Evolutionary conservation across 2,329 filamentous ascomycete species (phyloP).

Genomic region (Periconia digitata): DNA sequence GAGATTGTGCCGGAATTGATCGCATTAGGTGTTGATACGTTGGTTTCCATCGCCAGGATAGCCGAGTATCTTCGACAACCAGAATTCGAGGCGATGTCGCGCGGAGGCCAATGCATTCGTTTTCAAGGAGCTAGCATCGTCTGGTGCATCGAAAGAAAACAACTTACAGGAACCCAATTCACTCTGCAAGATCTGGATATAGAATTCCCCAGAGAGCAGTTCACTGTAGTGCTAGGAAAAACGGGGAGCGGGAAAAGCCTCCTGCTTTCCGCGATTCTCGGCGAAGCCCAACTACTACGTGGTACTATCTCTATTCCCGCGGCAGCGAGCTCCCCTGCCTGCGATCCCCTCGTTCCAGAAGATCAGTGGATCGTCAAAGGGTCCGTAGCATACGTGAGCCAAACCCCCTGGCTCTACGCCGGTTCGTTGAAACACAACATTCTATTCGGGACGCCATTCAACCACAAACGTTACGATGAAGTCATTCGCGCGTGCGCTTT

Average conservation of each 20-base stretch:
- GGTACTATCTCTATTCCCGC: background rate
- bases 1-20: too few species aligned
- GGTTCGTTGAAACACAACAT: background rate
- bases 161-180: background rate
- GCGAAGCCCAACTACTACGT: background rate
- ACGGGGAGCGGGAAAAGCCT: background rate
- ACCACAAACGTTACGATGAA: background rate
- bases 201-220: background rate
- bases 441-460: background rate
- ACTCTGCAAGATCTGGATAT: background rate
- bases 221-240: background rate
- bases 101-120: background rate
- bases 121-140: too few species aligned
- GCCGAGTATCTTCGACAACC: background rate
- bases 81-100: background rate
- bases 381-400: background rate
- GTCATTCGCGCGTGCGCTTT: background rate
- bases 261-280: background rate
- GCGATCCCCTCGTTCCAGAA: background rate
- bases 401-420: background rate
- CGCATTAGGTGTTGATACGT: too few species aligned
- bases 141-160: too few species aligned
- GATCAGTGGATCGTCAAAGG: background rate
- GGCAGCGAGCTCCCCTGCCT: background rate
- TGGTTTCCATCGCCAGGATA: too few species aligned